Conservation (phyloP, 78 protist genomes). For the Cavenderia fasciculata region DNA sequence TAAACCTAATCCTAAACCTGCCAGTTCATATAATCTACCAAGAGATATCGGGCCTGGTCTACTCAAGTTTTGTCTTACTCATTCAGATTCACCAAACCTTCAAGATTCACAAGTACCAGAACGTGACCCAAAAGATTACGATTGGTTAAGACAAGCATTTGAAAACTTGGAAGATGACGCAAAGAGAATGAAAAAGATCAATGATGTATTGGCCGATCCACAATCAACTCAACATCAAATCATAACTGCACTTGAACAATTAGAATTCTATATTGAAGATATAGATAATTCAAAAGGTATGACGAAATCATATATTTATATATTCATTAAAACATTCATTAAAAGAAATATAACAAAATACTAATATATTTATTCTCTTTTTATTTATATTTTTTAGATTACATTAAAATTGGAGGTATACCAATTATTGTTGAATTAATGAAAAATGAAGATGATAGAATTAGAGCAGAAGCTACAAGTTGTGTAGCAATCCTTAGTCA, state of each 20-base stretch:
- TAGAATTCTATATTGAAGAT: background rate
- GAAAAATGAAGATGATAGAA: background rate
- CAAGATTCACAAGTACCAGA: conserved; percentile 17
- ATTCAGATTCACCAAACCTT: conserved; percentile 76
- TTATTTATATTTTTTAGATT: background rate
- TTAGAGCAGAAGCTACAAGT: conserved; percentile 10
- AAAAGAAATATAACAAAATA: too few species aligned
- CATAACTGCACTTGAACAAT: background rate
- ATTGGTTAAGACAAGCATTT: conserved; percentile 53
- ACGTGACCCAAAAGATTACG: conserved; percentile 66
- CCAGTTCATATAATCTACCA: conserved; percentile 52
- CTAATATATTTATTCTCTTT: too few species aligned
- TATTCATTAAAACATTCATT: too few species aligned
- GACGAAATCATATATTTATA: too few species aligned
- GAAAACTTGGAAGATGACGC: conserved; percentile 74
- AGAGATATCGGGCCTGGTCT: conserved; percentile 71
- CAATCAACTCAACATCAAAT: background rate
- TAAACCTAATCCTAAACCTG: conserved; percentile 1
- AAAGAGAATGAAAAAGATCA: conserved; percentile 52
- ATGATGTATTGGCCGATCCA: conserved; percentile 5
- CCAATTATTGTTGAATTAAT: conserved; percentile 17
- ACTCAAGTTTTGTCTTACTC: conserved; percentile 66
- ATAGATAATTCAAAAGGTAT: background rate
- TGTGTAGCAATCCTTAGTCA: conserved; percentile 54
- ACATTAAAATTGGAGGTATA: conserved; percentile 63